Evolutionary conservation across 148 eudicot species (phyloP), one percentile per base, ranked within the genome.

Genomic region (Silene conica): DNA sequence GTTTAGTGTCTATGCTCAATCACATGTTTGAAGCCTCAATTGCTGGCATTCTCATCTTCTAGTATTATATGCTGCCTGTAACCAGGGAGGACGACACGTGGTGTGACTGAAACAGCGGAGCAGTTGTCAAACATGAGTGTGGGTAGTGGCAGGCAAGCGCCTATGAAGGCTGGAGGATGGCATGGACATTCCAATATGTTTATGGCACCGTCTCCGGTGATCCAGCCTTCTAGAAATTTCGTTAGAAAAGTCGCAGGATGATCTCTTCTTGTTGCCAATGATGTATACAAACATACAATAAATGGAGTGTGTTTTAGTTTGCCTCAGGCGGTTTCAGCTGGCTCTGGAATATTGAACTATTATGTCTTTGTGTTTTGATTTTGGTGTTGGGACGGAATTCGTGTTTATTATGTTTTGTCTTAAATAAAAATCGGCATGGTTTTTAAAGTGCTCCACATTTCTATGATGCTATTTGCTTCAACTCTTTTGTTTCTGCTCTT

Each of bases 141-240:
- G 65, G 83, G 86, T 34, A 46, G 76, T 45, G 85, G 85, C 50
- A 84, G 87, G 79, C 84, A 78, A 63, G 80, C 85, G 54, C 95
- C 97, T 56, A 89, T 91, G 94, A 93, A 88, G 75, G 97, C 97
- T 71, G 98, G 94, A 73, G 92, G 96, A 74, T 88, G 93, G 90
- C 87, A 91, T 83, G 85, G 87, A 3, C 88, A 79, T 48, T 79
- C 87, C 77, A 82, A 83, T 63, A 68, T 82, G 82, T 82, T 79
- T 70, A 76, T 71, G 72, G 89, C 86, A 63, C 84, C 85, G 45
- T 72, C 93, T 25, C 86, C 82, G 74, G 87, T 87, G 73, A 73
- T 82, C 62, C 87, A 82, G 46, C 79, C 87, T 65, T 78, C 84
- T 31, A 83, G 91, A 80, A 72, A 81, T 31, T 80, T 83, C 55